Conservation (phyloP, 441 rosid species). For the Populus hybrid region DNA sequence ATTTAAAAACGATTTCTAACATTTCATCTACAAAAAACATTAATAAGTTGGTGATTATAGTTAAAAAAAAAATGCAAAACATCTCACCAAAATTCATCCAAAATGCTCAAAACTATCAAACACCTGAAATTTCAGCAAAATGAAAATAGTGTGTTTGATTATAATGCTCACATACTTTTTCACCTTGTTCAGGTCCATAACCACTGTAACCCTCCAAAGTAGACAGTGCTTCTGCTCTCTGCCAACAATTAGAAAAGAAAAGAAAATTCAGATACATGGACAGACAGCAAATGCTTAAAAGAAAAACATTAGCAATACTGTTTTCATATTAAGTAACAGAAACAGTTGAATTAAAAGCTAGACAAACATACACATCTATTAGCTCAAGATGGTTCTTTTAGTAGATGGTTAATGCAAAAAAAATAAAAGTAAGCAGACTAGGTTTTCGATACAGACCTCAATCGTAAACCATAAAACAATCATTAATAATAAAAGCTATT, state of each 20-base stretch:
- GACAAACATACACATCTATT: not conserved
- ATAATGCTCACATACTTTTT: conserved; percentile 51
- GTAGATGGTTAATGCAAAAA: not conserved
- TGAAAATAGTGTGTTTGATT: not conserved
- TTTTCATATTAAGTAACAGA: too few species aligned
- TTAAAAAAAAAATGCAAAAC: not conserved
- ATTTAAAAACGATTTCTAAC: not conserved
- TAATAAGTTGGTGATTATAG: not conserved
- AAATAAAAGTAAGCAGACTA: not conserved
- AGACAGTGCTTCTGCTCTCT: conserved; percentile 78
- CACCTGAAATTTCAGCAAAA: not conserved
- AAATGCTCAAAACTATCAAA: not conserved
- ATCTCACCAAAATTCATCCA: not conserved
- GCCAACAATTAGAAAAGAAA: conserved; percentile 18
- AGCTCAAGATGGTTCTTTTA: not conserved
- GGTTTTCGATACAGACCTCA: not conserved
- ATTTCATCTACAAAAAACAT: not conserved
- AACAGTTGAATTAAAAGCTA: not conserved
- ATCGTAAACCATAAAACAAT: too few species aligned
- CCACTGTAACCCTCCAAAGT: conserved; percentile 92
- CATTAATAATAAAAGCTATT: not conserved
- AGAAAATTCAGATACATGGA: not conserved
- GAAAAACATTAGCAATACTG: not conserved
- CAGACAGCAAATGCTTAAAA: not conserved
- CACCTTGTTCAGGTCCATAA: conserved; percentile 97